These are phyloP conservation scores for Tritrichomonas musculus DNA, from an alignment of 208 protist species.

Conservation along the genomic window DNA sequence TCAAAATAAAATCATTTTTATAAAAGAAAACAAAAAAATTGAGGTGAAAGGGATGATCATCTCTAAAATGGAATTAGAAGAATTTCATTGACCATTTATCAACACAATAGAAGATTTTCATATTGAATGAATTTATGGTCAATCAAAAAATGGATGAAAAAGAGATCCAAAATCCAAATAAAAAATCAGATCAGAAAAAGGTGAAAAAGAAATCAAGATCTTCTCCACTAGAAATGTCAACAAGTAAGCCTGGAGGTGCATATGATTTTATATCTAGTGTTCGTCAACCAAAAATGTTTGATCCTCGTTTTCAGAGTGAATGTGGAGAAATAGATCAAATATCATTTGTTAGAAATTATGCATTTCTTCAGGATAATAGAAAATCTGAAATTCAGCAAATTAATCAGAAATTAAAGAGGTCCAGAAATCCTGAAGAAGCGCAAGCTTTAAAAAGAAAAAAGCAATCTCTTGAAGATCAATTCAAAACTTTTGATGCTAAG, in stretches of 20 bases:
- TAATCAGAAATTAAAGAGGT: background rate
- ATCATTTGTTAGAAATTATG: background rate
- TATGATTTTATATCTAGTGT: background rate
- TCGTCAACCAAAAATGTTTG: background rate
- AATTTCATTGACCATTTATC: too few relatives aligned
- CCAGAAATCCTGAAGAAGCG: background rate
- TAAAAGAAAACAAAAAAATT: too few relatives aligned
- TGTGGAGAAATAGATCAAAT: conserved; percentile 12
- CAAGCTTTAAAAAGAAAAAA: background rate
- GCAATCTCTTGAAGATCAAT: conserved; percentile 14
- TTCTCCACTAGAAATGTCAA: background rate
- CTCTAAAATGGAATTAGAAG: too few relatives aligned
- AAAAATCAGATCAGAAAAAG: background rate
- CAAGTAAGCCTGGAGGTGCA: background rate
- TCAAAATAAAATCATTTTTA: too few relatives aligned
- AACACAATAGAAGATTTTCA: too few relatives aligned
- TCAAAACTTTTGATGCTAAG: background rate
- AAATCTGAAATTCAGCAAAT: background rate
- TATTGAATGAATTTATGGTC: too few relatives aligned
- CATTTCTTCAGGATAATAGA: background rate
- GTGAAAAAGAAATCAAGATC: background rate
- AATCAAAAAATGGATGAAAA: too few relatives aligned
- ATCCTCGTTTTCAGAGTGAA: background rate
- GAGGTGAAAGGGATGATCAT: too few relatives aligned
- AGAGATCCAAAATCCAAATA: too few relatives aligned